phyloP scores from a whole-genome alignment of 2,329 filamentous ascomycete genomes.

The Cladosporium sp. region DNA sequence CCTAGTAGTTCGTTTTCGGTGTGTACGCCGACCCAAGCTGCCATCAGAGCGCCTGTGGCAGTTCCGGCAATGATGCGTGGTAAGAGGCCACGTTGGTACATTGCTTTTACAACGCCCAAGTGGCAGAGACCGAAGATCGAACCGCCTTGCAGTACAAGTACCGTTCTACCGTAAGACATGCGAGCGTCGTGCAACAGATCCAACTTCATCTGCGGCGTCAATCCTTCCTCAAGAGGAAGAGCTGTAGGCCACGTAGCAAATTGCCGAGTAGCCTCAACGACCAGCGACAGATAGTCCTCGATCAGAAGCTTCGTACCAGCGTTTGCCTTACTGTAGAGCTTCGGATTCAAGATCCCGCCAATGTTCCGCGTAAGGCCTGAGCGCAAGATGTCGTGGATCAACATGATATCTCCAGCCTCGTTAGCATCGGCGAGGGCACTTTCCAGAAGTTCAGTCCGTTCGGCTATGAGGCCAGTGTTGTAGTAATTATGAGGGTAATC shows the following conservation, averaged over 20 bases:
- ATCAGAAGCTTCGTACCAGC: slow-evolving; percentile 86
- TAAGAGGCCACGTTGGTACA: slow-evolving; percentile 73
- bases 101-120: slow-evolving; percentile 80
- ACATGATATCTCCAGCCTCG: slow-evolving; percentile 57
- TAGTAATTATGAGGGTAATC: slow-evolving; percentile 70
- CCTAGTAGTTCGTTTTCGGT: slow-evolving; percentile 76
- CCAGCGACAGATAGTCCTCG: slow-evolving; percentile 82
- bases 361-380: slow-evolving; percentile 75
- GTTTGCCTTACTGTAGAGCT: slow-evolving; percentile 78
- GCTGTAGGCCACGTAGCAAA: slow-evolving; percentile 61
- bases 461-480: slow-evolving; percentile 77
- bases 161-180: slow-evolving; percentile 81
- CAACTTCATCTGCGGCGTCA: slow-evolving; percentile 62
- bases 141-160: slow-evolving; percentile 80
- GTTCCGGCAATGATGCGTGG: slow-evolving; percentile 90
- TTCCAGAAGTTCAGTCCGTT: slow-evolving; percentile 52
- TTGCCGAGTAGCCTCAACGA: slow-evolving; percentile 74
- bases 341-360: slow-evolving; percentile 81
- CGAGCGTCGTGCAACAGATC: slow-evolving; percentile 83
- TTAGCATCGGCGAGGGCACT: slow-evolving; percentile 20
- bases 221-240: slow-evolving; percentile 34
- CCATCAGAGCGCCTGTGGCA: slow-evolving; percentile 83
- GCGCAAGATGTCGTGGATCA: slow-evolving; percentile 72
- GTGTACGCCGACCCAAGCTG: slow-evolving; percentile 80
- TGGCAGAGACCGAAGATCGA: slow-evolving; percentile 90